phyloP scores from a whole-genome alignment of 495 filamentous ascomycete species.

The Aspergillus asperescens region DNA sequence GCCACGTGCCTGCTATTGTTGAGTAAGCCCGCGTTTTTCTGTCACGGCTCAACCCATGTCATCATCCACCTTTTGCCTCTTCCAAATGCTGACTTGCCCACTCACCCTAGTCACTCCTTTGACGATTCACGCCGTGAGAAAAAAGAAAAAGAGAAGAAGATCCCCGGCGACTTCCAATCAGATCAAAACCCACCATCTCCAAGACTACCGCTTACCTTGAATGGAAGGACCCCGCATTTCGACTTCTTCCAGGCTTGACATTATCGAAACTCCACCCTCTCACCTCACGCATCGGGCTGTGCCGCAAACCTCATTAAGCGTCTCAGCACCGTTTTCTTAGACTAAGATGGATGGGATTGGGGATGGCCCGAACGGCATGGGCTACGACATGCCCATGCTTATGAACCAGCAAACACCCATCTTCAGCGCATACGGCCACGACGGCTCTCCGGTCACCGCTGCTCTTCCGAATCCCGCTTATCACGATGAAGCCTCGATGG shows the following conservation, averaged over 20 bases:
- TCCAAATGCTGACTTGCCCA: conserved; percentile 7
- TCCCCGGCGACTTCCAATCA: conserved; percentile 6
- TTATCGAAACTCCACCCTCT: conserved; percentile 17
- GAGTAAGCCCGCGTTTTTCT: conserved; percentile 11
- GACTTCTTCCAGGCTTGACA: conserved; percentile 9
- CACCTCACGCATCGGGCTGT: conserved; percentile 6
- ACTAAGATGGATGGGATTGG: conserved; percentile 40
- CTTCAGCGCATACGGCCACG: conserved; percentile 57
- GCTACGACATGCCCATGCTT: conserved; percentile 42
- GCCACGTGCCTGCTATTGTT: conserved; percentile 11
- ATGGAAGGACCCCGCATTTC: conserved; percentile 20
- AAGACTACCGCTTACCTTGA: neutral
- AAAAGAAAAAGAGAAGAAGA: neutral
- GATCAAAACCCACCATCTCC: neutral
- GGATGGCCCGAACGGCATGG: conserved; percentile 37
- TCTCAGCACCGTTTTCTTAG: neutral
- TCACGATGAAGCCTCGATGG: conserved; percentile 46
- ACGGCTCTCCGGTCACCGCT: conserved; percentile 56
- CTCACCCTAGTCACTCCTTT: conserved; percentile 20
- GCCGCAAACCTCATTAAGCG: neutral
- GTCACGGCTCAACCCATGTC: conserved; percentile 8
- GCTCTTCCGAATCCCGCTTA: conserved; percentile 58
- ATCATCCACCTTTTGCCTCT: conserved; percentile 13
- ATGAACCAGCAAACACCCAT: conserved; percentile 65
- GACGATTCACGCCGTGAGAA: neutral